Conservation (phyloP, 2,329 filamentous ascomycete genomes). For the Volutella citrinella region DNA sequence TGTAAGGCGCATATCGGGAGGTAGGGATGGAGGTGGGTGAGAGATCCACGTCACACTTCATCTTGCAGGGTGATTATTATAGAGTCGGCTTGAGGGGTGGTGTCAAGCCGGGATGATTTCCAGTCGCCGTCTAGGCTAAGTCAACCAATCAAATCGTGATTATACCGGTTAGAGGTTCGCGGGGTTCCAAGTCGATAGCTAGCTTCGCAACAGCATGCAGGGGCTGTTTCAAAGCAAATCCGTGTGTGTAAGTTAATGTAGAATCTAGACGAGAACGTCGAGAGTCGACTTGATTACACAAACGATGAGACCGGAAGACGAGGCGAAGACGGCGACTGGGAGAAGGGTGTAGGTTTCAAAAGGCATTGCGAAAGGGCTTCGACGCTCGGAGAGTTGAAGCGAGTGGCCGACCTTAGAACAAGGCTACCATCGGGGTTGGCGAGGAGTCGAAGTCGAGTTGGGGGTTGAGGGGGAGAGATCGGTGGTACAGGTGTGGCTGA, state of each 20-base stretch:
- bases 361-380: slow-evolving; percentile 52
- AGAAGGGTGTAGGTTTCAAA: slow-evolving; percentile 47
- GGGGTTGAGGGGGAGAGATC: slow-evolving; percentile 5
- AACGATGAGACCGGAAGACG: slow-evolving; percentile 58
- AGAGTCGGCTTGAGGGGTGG: slow-evolving; percentile 24
- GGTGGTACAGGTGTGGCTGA: slow-evolving; percentile 27
- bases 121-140: slow-evolving; percentile 55
- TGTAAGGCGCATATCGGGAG: slow-evolving; percentile 58
- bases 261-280: slow-evolving; percentile 42
- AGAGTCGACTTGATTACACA: slow-evolving; percentile 47
- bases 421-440: slow-evolving; percentile 32
- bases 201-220: slow-evolving; percentile 39
- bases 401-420: slow-evolving; percentile 28
- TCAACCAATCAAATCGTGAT: slow-evolving; percentile 47
- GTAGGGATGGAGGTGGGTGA: slow-evolving; percentile 49
- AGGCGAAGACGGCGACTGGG: slow-evolving; percentile 63
- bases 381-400: slow-evolving; percentile 22
- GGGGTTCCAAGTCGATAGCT: slow-evolving; percentile 33
- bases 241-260: slow-evolving; percentile 36
- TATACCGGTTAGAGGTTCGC: slow-evolving; percentile 32
- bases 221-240: slow-evolving; percentile 37
- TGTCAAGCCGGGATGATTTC: slow-evolving; percentile 37
- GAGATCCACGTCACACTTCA: slow-evolving; percentile 53
- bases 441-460: slow-evolving; percentile 5
- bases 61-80: slow-evolving; percentile 45